Base-by-base conservation (phyloP, 2,329 filamentous ascomycete genomes). In the Paraconiothyrium sp. region DNA sequence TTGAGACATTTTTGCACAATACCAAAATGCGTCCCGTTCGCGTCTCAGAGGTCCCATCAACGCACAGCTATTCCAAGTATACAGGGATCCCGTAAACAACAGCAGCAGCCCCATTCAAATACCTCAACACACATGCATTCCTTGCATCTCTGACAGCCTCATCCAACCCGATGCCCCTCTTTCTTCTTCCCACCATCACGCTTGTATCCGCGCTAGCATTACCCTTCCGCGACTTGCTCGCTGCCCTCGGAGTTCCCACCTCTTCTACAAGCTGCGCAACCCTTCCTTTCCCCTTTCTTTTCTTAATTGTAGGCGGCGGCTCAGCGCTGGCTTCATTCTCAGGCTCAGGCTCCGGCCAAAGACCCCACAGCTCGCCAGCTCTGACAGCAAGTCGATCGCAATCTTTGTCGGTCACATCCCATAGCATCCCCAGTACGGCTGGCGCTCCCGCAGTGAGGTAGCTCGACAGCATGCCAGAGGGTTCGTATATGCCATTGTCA, bases 341-440 rank as follows among this genome's bases (percentile, higher is more conserved):
- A 78, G 48, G 13, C 3, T 34, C 52, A 3, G 9, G 82, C 83
- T 80, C 73, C 77, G 60, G 84, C 84, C 77, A 82, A 7, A 99
- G 78, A 0, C 95, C 95, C 95, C 95, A 99, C 70, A 90, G 86
- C 75, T 95, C 91, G 76, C 97, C 91, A 2, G 91, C 83, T 30
- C 86, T 84, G 37, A 90, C 88, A 0, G 94, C 92, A 77, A 97
- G 97, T 20, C 94, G 91, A 81, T 99, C 96, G 76, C 97, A 97
- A 77, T 99, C 95, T 72, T 92, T 92, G 77, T 99, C 95, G 10
- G 95, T 99, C 54, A 99, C 95, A 78, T 99, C 95, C 95, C 95
- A 99, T 41, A 99, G 84, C 16, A 94, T 97, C 49, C 93, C 95
- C 2, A 98, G 89, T 10, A 98, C 88, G 0, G 94, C 93, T 3